Conservation (phyloP, 305 asterid genomes). For the Fraxinus greggii region DNA sequence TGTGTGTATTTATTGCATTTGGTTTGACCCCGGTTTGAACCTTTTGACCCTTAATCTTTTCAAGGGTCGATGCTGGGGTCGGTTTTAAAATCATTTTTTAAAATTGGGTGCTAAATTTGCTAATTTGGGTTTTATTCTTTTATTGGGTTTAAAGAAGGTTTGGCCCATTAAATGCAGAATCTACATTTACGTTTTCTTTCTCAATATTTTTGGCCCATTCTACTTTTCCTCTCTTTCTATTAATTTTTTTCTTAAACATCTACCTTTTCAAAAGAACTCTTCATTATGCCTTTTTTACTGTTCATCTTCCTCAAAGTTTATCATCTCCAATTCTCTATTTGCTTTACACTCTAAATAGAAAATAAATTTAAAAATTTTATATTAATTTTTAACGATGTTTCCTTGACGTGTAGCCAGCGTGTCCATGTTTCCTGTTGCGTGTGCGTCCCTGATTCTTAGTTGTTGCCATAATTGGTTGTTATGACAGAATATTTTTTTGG, state of each 20-base stretch:
- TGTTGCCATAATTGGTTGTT: not conserved
- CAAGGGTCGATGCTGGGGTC: not conserved
- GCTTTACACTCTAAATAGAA: not conserved
- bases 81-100: not conserved
- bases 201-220: not conserved
- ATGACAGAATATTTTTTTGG: not conserved
- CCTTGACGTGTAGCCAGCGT: not conserved
- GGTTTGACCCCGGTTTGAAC: not conserved
- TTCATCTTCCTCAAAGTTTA: not conserved
- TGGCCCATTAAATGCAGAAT: not conserved
- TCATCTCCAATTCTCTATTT: not conserved
- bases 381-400: not conserved
- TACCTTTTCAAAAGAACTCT: not conserved
- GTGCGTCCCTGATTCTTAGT: not conserved
- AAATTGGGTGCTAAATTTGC: not conserved
- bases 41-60: not conserved
- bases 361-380: not conserved
- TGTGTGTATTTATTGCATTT: not conserved
- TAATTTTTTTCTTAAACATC: not conserved
- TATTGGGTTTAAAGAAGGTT: not conserved
- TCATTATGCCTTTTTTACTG: not conserved
- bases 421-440: not conserved
- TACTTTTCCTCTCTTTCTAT: not conserved
- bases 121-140: not conserved
- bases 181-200: not conserved